Evolutionary conservation across 805 yeast species (phyloP), one percentile per base, ranked within the genome.

Genomic region (Blastobotrys mokoenaii): DNA sequence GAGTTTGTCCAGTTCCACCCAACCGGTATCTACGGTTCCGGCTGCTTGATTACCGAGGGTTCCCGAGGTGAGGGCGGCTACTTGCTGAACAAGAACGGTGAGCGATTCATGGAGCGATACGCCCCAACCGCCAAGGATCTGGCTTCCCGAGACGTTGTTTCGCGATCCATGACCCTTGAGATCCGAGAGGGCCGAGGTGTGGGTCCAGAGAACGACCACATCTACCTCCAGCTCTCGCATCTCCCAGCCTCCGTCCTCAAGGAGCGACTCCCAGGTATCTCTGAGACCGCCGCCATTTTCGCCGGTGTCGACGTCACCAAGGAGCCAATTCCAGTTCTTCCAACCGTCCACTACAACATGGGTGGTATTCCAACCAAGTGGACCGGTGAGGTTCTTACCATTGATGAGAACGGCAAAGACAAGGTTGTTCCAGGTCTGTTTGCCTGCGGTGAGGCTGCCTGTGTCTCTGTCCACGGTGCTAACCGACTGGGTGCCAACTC

Each of bases 11-110:
- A 90, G 73, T 90, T 90, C 87, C 98, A 90, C 70, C 98, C 98
- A 46, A 88, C 97, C 20, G 98, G 98, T 78, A 93, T 90, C 69
- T 90, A 90, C 69, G 98, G 98, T 49, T 87, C 97, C 35, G 98
- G 98, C 54, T 93, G 97, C 76, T 74, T 90, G 73, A 93, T 93
- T 67, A 93, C 98, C 46, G 98, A 93, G 72, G 98, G 98, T 73
- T 95, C 97, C 56, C 84, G 98, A 76, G 98, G 98, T 78, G 98
- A 93, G 76, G 98, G 98, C 80, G 98, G 98, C 54, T 93, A 79
- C 78, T 75, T 90, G 67, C 76, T 90, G 53, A 90, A 90, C 78
- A 79, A 88, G 56, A 95, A 93, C 72, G 98, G 98, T 77, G 98
- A 90, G 74, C 82, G 98, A 70, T 90, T 90, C 70, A 90, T 90